Base-by-base conservation (phyloP, 768 basidiomycete genomes). In the Rhizopogon rudus region DNA sequence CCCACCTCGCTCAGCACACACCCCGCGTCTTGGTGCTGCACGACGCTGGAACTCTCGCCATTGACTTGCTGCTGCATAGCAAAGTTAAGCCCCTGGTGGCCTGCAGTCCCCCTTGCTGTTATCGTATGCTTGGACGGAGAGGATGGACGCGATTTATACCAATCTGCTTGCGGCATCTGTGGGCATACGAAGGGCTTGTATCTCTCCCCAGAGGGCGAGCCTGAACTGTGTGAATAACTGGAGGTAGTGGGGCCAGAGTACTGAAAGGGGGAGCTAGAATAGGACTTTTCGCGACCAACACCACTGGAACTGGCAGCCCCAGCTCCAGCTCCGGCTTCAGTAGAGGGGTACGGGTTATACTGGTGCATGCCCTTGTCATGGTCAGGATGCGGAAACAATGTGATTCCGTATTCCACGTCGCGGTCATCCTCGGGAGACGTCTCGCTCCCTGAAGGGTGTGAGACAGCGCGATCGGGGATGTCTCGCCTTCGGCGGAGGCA, bases 381-480 rank as follows among this genome's bases (percentile, higher is more conserved):
- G 20, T 58, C 53, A 7, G 62, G 35, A 13, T 35, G 68, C 0
- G 67, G 12, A 35, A 35, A 35, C 35, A 12, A 69, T 2, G 61
- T 60, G 2, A 67, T 46, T 13, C 44, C 8, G 52, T 72, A 72
- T 61, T 77, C 62, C 17, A 65, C 51, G 44, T 61, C 60, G 14
- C 65, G 63, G 49, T 68, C 66, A 49, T 71, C 51, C 1, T 45
- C 35, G 2, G 68, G 69, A 14, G 71, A 62, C 0, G 64, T 68
- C 41, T 59, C 62, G n/a, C 63, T 66, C 4, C 61, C 61, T 31
- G 48, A 66, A 17, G 14, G 37, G 37, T 67, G 69, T 10, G 62
- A 63, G 2, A 70, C 56, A 37, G 78, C 71, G 4, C 69, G 73
- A 55, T 79, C 77, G 0, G 77, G 77, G 41, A 79, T 78, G 54